Conservation (phyloP, 2,329 filamentous ascomycete genomes). For the Alternaria panax region DNA sequence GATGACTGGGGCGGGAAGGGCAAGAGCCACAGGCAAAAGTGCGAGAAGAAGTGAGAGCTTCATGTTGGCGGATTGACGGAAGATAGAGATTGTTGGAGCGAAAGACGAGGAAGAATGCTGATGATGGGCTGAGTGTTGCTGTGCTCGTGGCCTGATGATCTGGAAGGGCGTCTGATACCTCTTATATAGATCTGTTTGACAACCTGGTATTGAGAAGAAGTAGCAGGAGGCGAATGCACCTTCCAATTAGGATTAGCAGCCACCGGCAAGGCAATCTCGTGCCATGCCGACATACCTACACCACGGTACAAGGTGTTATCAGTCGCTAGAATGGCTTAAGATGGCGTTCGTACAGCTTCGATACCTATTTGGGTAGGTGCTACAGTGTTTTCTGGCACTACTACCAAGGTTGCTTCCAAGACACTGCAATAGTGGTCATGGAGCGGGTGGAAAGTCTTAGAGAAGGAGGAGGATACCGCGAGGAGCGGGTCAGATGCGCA, state of each 20-base stretch:
- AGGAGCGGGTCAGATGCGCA: constrained; percentile 26
- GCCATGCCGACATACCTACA: constrained; percentile 25
- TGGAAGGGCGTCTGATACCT: constrained; percentile 17
- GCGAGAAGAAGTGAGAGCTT: constrained; percentile 49
- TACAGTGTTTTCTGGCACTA: constrained; percentile 35
- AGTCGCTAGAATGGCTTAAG: constrained; percentile 29
- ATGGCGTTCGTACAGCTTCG: constrained; percentile 34
- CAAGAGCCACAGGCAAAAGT: constrained; percentile 48
- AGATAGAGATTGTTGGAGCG: constrained; percentile 21
- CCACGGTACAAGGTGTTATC: constrained; percentile 20
- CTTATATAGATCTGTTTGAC: constrained; percentile 41
- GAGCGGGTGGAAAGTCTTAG: constrained; percentile 21
- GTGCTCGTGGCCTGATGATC: constrained; percentile 38
- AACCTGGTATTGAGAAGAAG: constrained; percentile 15
- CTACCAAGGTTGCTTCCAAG: constrained; percentile 21
- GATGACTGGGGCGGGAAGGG: constrained; percentile 50
- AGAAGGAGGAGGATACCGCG: constrained; percentile 26
- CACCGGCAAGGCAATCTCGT: constrained; percentile 21
- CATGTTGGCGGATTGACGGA: constrained; percentile 45
- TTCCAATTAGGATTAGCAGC: constrained; percentile 42
- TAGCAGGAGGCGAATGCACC: constrained; percentile 31
- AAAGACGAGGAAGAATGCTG: constrained; percentile 20
- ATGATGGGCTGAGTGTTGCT: constrained; percentile 32
- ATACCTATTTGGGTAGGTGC: constrained; percentile 43
- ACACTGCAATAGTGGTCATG: constrained; percentile 36